These are phyloP conservation scores for Boletus huronensis DNA, from an alignment of 768 basidiomycete genomes.

Conservation along the genomic window DNA sequence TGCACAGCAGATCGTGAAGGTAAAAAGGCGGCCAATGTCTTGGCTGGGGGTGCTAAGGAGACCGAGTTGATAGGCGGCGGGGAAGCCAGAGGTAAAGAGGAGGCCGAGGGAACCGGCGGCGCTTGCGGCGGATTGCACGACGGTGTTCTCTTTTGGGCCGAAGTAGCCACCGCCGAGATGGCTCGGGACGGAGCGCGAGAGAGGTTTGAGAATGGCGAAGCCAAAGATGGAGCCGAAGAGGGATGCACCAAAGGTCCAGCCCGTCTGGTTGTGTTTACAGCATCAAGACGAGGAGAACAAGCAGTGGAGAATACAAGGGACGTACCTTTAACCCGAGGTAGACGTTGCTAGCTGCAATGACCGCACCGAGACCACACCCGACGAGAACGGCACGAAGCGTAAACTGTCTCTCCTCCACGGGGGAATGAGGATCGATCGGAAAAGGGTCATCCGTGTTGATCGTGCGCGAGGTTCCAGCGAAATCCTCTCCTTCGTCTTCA, in stretches of 20 bases:
- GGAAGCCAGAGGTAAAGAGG: slow-evolving; percentile 56
- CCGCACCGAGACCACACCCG: slow-evolving; percentile 48
- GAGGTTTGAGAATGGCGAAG: slow-evolving; percentile 56
- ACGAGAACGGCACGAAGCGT: slow-evolving; percentile 50
- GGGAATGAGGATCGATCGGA: slow-evolving; percentile 47
- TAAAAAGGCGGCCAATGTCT: slow-evolving; percentile 55
- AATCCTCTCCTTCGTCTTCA: not conserved
- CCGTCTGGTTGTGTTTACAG: slow-evolving; percentile 36
- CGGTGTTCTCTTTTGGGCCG: slow-evolving; percentile 58
- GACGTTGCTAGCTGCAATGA: slow-evolving; percentile 61
- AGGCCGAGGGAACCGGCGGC: slow-evolving; percentile 58
- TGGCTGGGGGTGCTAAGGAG: slow-evolving; percentile 46
- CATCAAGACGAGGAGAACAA: not conserved
- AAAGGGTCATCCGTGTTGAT: slow-evolving; percentile 41
- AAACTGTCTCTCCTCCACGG: slow-evolving; percentile 43
- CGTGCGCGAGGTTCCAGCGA: not conserved
- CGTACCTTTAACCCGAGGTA: slow-evolving; percentile 58
- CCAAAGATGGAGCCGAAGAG: slow-evolving; percentile 43
- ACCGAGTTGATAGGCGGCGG: slow-evolving; percentile 55
- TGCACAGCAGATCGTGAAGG: slow-evolving; percentile 49
- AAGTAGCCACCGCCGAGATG: slow-evolving; percentile 51
- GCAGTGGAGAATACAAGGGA: not conserved
- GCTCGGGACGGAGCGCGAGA: slow-evolving; percentile 46
- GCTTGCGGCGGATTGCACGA: slow-evolving; percentile 21
- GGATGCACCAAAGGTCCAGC: slow-evolving; percentile 62